These are phyloP conservation scores for Neonothopanus nambi DNA, from an alignment of 1,284 basidiomycete genomes.

Conservation along the genomic window DNA sequence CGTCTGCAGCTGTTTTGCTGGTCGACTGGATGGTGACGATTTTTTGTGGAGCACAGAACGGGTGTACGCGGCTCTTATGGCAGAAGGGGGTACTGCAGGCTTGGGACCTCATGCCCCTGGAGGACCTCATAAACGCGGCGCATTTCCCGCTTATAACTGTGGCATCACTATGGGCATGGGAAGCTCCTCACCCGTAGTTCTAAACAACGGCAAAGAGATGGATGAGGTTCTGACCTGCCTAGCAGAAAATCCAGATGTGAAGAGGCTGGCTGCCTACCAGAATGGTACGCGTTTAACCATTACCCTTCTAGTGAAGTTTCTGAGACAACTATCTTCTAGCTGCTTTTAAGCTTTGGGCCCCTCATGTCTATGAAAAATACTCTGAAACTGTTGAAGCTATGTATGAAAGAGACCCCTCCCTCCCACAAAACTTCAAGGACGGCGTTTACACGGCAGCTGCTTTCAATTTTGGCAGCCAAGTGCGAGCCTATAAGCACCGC, in stretches of 20 bases:
- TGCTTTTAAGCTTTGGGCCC: neutral
- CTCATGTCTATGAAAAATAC: neutral
- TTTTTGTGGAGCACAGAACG: neutral
- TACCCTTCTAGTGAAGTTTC: neutral
- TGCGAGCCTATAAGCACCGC: slow-evolving; percentile 7
- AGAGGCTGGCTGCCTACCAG: neutral
- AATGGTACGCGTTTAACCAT: neutral
- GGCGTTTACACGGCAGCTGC: neutral
- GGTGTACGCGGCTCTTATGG: neutral
- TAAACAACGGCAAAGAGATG: neutral
- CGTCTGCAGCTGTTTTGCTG: neutral
- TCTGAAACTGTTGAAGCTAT: neutral
- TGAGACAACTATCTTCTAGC: neutral
- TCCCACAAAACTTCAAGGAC: neutral
- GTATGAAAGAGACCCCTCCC: neutral
- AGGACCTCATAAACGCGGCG: neutral
- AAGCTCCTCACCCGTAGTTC: neutral
- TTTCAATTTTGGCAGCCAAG: slow-evolving; percentile 5
- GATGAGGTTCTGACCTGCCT: neutral
- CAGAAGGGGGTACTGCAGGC: neutral
- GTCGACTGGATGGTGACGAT: neutral
- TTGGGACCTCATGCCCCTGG: neutral
- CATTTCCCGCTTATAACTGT: slow-evolving; percentile 1
- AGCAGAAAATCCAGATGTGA: neutral
- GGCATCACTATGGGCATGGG: slow-evolving; percentile 1